Evolutionary conservation across 2,329 filamentous ascomycete species (phyloP), one percentile per base, ranked within the genome.

Genomic region (Ceratocystiopsis minuta): DNA sequence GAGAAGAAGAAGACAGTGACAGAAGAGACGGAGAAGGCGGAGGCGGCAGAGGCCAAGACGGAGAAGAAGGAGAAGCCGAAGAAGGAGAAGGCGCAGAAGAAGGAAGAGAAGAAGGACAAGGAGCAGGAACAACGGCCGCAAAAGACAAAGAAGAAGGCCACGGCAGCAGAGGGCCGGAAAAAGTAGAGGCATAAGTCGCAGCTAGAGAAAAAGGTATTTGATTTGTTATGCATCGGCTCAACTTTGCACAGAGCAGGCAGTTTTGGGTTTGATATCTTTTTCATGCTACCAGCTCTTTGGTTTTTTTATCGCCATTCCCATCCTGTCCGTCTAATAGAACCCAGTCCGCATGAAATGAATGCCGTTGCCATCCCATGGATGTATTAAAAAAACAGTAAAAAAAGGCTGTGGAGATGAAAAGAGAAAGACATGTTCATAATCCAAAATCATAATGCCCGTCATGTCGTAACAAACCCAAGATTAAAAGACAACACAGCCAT

Each of bases 21-120:
- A 38, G 36, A 49, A 49, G 44, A 48, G 31, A 41, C 40, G 11
- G 38, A 43, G 36, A 46, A 46, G 42, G 48, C 50, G 38, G 42
- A 45, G 17, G 45, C 38, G 24, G 58, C 61, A 20, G 54, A 57
- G 49, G 34, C 31, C 6, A 38, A 44, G 42, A 24, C 15, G 10
- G 41, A 42, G 17, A 20, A 40, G 40, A 55, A 48, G 31, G 42
- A 38, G 10, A 40, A 40, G 32, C 46, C 46, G 42, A 44, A 38
- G 17, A 38, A 46, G 40, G 43, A 50, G 39, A 42, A 43, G 20
- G 31, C 32, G 13, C 42, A 43, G 32, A 11, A 35, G 7, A 39
- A 42, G 16, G 47, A 50, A 39, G 43, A 44, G 12, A 36, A 35
- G 16, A 42, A 18, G 13, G 37, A 42, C n/a, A 34, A 39, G 39